A percentile compares a stretch with the other conserved stretches of the same genome.
Conservation (phyloP, 768 basidiomycete species). For the Leccinum arenicola region DNA sequence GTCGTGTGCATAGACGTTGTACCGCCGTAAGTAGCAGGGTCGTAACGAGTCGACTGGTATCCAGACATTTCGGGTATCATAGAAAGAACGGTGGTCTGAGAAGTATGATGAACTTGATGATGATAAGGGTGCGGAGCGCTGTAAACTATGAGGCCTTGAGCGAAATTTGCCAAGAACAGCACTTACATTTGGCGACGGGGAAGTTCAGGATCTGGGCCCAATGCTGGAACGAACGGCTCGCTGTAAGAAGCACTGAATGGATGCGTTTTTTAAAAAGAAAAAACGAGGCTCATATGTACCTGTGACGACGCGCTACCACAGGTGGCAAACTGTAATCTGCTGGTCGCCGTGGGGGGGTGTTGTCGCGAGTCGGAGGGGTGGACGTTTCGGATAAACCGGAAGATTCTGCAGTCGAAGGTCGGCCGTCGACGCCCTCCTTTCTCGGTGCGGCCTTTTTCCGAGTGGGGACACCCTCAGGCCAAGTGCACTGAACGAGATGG, state of each 20-base stretch:
- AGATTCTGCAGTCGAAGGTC: conserved; percentile 75
- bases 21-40: conserved; percentile 43
- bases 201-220: conserved; percentile 43
- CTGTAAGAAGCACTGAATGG: conserved; percentile 27
- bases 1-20: conserved; percentile 29
- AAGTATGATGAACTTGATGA: conserved; percentile 43
- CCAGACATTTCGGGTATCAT: conserved; percentile 58
- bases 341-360: conserved; percentile 56
- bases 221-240: conserved; percentile 44
- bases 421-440: conserved; percentile 58
- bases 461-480: conserved; percentile 76
- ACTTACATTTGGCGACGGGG: conserved; percentile 49
- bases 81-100: conserved; percentile 44
- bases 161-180: neutral
- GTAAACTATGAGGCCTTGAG: conserved; percentile 18
- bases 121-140: conserved; percentile 46
- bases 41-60: conserved; percentile 54
- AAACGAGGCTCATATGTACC: conserved; percentile 22
- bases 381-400: conserved; percentile 70
- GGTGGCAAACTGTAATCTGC: conserved; percentile 40
- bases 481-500: conserved; percentile 57
- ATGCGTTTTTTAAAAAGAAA: neutral
- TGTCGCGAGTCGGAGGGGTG: conserved; percentile 67
- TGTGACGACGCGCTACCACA: conserved; percentile 39
- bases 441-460: conserved; percentile 61